Percentiles rank a stretch among this genome's conserved stretches.
These are phyloP conservation scores for Moesziomyces globuligerus DNA, from an alignment of 1,284 basidiomycete species.

Conservation along the genomic window DNA sequence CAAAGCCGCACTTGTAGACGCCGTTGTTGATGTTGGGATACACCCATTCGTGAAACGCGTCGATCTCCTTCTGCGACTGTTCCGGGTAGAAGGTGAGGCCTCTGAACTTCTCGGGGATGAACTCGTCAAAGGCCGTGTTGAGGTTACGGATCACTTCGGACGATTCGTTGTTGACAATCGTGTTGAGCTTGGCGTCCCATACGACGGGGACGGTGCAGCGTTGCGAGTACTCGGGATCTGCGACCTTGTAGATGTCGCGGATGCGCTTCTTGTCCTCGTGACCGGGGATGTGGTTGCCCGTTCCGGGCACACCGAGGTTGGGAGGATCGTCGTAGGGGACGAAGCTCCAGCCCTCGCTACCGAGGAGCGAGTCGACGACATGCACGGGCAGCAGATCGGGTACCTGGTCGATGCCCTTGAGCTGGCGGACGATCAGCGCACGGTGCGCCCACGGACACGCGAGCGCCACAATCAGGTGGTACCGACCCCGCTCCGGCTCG, in stretches of 20 bases:
- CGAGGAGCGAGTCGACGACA: constrained; percentile 85
- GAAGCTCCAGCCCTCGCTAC: constrained; percentile 87
- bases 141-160: constrained; percentile 81
- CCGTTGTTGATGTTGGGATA: constrained; percentile 68
- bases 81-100: constrained; percentile 75
- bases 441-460: constrained; percentile 87
- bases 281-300: constrained; percentile 59
- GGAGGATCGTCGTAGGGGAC: constrained; percentile 68
- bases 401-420: constrained; percentile 89
- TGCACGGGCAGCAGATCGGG: constrained; percentile 73
- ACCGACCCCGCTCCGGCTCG: constrained; percentile 80
- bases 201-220: constrained; percentile 75
- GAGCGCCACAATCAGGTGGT: constrained; percentile 56
- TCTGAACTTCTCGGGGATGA: constrained; percentile 49
- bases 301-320: constrained; percentile 48
- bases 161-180: constrained; percentile 83
- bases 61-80: constrained; percentile 77
- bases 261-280: constrained; percentile 74
- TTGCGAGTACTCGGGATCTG: constrained; percentile 71
- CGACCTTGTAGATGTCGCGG: constrained; percentile 85
- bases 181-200: constrained; percentile 90
- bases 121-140: constrained; percentile 72
- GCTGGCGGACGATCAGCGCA: constrained; percentile 83
- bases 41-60: constrained; percentile 86
- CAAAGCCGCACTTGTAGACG: constrained; percentile 89